Evolutionary conservation across 768 basidiomycete genomes (phyloP).

Genomic region (Suillus fuscotomentosus): DNA sequence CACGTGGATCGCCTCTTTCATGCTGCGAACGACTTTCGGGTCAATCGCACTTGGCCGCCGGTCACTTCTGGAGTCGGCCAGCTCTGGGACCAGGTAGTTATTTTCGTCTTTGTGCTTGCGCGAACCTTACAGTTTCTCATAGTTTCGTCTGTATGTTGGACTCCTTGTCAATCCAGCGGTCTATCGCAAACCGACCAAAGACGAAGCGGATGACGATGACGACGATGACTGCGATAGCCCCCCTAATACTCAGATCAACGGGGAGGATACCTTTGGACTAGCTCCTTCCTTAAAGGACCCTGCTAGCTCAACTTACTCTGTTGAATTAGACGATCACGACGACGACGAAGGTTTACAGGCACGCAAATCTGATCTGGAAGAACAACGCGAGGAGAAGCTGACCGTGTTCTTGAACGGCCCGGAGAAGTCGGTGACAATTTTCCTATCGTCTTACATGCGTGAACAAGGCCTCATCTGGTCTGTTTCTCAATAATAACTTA

Average conservation of each 20-base stretch:
- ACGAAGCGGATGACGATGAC: constrained; percentile 32
- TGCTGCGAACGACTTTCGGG: constrained; percentile 57
- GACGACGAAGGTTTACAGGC: constrained; percentile 38
- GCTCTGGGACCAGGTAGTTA: constrained; percentile 66
- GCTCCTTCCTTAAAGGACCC: constrained; percentile 22
- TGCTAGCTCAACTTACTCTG: constrained; percentile 15
- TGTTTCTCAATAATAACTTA: constrained; percentile 12
- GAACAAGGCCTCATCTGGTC: constrained; percentile 71
- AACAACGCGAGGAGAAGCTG: constrained; percentile 43
- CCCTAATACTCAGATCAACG: background rate
- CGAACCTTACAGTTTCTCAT: background rate
- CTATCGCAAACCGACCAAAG: constrained; percentile 32
- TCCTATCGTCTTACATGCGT: constrained; percentile 68
- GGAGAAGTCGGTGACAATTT: constrained; percentile 54
- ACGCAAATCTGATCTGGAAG: constrained; percentile 31
- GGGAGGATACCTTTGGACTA: background rate
- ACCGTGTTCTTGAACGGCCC: constrained; percentile 61
- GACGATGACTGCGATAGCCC: constrained; percentile 6
- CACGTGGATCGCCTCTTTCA: constrained; percentile 56
- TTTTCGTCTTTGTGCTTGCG: background rate
- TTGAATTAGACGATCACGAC: constrained; percentile 19
- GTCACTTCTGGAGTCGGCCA: constrained; percentile 30
- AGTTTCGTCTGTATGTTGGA: constrained; percentile 66
- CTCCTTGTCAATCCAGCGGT: constrained; percentile 48
- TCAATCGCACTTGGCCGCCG: constrained; percentile 38